Percentiles rank a stretch among this genome's conserved stretches.
These are phyloP conservation scores for Solanum rostratum DNA, from an alignment of 257 asterid genomes.

Conservation along the genomic window DNA sequence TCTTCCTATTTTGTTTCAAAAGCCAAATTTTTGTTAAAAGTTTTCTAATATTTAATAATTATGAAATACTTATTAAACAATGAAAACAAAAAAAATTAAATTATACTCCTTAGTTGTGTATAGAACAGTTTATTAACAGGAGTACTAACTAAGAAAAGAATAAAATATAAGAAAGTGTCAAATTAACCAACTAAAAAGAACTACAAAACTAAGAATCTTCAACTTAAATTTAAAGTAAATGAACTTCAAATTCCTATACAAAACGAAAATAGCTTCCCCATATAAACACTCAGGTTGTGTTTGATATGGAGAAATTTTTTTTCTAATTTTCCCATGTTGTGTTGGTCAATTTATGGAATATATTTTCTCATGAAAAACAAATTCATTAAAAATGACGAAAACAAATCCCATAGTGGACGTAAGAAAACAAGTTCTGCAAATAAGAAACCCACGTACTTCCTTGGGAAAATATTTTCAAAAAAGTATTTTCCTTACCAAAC, in stretches of 20 bases:
- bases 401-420: not conserved
- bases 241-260: not conserved
- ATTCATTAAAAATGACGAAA: not conserved
- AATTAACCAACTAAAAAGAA: not conserved
- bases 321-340: not conserved
- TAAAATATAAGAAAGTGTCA: not conserved
- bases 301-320: not conserved
- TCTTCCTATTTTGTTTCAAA: not conserved
- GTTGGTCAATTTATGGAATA: not conserved
- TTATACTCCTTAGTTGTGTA: not conserved
- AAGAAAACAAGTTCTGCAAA: not conserved
- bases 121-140: not conserved
- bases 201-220: not conserved
- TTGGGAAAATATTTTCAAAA: not conserved
- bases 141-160: not conserved
- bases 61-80: not conserved
- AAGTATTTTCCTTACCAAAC: not conserved
- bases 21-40: not conserved
- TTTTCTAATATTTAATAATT: not conserved
- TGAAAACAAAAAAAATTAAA: not conserved
- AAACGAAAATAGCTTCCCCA: not conserved
- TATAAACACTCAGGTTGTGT: not conserved
- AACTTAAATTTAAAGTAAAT: not conserved
- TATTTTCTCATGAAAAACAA: not conserved
- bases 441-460: not conserved